phyloP scores from a whole-genome alignment of 352 stramenopile species.

The Blastocystis sp. region DNA sequence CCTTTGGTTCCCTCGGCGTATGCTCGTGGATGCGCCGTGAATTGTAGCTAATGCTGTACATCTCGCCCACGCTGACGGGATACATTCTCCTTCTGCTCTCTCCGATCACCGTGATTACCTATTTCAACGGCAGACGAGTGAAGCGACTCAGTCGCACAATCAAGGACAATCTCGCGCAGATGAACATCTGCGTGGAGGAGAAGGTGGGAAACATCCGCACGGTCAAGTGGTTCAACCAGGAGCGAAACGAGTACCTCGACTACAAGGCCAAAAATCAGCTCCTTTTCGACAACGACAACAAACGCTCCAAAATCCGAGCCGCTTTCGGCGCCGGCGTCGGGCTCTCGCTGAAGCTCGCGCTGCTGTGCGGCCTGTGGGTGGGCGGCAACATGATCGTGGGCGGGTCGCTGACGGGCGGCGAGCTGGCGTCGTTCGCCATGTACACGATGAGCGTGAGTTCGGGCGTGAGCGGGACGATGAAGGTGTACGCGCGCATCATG shows the following conservation, averaged over 20 bases:
- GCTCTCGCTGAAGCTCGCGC: constrained; percentile 52
- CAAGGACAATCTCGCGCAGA: constrained; percentile 69
- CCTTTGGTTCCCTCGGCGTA: constrained; percentile 45
- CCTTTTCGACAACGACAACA: constrained; percentile 70
- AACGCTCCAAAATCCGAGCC: constrained; percentile 57
- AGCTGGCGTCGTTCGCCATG: constrained; percentile 63
- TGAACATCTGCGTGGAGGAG: constrained; percentile 69
- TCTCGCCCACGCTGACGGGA: constrained; percentile 58
- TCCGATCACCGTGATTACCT: constrained; percentile 57
- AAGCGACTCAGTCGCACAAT: constrained; percentile 61
- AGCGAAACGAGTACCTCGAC: constrained; percentile 65
- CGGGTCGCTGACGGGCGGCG: constrained; percentile 21
- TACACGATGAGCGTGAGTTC: constrained; percentile 70
- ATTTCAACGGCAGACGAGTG: constrained; percentile 52
- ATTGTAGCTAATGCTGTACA: constrained; percentile 50
- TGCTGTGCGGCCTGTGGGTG: constrained; percentile 59
- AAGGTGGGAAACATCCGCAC: constrained; percentile 67
- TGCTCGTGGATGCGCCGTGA: neutral
- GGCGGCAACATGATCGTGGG: constrained; percentile 68
- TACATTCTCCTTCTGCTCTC: constrained; percentile 67
- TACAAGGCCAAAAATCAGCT: constrained; percentile 66
- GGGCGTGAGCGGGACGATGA: constrained; percentile 49
- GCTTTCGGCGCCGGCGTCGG: constrained; percentile 57
- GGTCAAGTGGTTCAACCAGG: constrained; percentile 74
- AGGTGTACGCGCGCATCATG: constrained; percentile 69